Conservation (phyloP, 345 rosid species). For the Eucalyptus pumila region DNA sequence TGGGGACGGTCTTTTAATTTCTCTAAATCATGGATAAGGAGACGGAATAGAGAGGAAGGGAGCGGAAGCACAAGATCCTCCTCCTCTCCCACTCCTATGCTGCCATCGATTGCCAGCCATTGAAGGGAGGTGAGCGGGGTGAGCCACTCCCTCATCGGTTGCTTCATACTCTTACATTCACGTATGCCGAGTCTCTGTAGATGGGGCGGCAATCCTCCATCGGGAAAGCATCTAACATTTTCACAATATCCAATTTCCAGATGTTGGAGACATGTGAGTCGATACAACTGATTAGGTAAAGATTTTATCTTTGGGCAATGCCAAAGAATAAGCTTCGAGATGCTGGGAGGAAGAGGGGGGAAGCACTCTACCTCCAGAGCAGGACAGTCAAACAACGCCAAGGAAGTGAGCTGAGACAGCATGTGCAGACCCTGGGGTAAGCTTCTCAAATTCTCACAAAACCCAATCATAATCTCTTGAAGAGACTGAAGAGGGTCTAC, state of each 20-base stretch:
- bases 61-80: too few species aligned
- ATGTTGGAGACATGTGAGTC: neutral
- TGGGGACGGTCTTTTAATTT: too few species aligned
- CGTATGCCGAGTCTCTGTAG: too few species aligned
- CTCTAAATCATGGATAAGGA: too few species aligned
- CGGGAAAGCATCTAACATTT: neutral
- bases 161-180: too few species aligned
- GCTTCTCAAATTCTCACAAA: neutral
- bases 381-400: too few species aligned
- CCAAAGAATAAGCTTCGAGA: fast-evolving
- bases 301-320: neutral
- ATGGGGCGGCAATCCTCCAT: too few species aligned
- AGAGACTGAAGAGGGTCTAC: neutral
- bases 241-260: neutral
- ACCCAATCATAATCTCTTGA: fast-evolving
- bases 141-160: too few species aligned
- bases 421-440: neutral
- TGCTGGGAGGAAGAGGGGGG: neutral
- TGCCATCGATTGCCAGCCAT: too few species aligned
- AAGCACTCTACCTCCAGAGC: neutral
- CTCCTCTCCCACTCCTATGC: too few species aligned
- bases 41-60: too few species aligned
- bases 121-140: too few species aligned
- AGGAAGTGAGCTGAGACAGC: neutral
- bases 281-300: neutral